phyloP scores from a whole-genome alignment of 441 rosid genomes.

The Adansonia madagascariensis region DNA sequence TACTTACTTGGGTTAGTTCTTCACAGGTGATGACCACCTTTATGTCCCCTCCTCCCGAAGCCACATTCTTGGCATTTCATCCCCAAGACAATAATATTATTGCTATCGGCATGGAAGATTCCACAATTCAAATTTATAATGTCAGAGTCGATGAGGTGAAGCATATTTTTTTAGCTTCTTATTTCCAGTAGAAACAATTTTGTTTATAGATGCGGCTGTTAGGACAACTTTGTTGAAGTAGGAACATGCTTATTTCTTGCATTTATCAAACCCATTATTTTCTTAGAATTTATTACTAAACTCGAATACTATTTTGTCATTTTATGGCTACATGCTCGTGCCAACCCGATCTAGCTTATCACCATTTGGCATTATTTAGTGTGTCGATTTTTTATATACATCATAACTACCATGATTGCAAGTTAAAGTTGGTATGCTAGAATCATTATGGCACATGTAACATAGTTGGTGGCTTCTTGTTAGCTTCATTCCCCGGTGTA shows the following conservation, averaged over 20 bases:
- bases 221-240: not conserved
- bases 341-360: not conserved
- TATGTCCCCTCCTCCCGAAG: conserved; percentile 85
- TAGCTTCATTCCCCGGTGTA: not conserved
- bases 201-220: not conserved
- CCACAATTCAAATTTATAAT: conserved; percentile 77
- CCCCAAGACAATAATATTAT: conserved; percentile 87
- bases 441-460: not conserved
- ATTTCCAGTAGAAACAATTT: not conserved
- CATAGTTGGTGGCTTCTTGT: not conserved
- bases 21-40: conserved; percentile 81
- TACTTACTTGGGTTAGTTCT: conserved; percentile 21
- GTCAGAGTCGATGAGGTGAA: conserved; percentile 87
- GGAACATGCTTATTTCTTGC: not conserved
- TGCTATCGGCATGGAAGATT: conserved; percentile 91
- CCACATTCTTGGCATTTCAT: conserved; percentile 83
- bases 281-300: not conserved
- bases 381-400: not conserved
- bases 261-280: not conserved
- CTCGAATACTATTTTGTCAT: not conserved
- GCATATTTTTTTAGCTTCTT: conserved; percentile 14
- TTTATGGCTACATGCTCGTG: not conserved
- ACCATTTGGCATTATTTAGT: not conserved
- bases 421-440: not conserved
- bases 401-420: not conserved